Base-by-base conservation (phyloP, 2,329 filamentous ascomycete genomes). In the Boeremia lycopersici region DNA sequence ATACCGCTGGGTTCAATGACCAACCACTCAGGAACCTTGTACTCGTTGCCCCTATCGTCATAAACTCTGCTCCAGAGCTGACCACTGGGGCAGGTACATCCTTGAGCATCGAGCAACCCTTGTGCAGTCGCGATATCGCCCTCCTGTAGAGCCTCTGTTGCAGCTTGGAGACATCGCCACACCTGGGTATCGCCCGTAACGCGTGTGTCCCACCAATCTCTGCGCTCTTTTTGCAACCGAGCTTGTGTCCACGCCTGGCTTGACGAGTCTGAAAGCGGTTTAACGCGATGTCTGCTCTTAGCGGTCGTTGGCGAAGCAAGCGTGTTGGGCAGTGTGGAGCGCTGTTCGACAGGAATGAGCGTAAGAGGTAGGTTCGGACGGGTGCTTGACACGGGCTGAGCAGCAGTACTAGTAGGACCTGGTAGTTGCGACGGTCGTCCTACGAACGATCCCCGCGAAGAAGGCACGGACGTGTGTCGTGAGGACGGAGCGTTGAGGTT, bases 201-300 rank as follows among this genome's bases (percentile, higher is more conserved):
- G 41, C 91, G 81, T 1, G 93, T 97, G 57, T 97, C 92, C 75
- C 96, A 98, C 80, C 96, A 97, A 58, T 91, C 91, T 43, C 77
- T 78, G 43, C 93, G 84, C 76, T 96, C 90, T 29, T 81, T 81
- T 54, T 86, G 84, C 2, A 96, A 79, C 48, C 88, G 79, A 13
- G 76, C 70, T n/a, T 83, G 85, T 1, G 89, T 92, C 71, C 70
- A 75, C 19, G 48, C 52, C 23, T 49, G 38, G 29, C 45, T 58
- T 6, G 61, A 60, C 15, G 65, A 60, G 40, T 68, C 60, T 4
- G 61, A 60, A 10, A 67, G 59, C 15, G 64, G 62, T 17, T 53
- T 59, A 28, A 65, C 54, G 53, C 64, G 70, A 31, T 39, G 51
- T 34, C 52, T 46, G 40, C 44, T 49, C 50, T 58, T 63, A 38